Base-by-base conservation (phyloP, 2,329 filamentous ascomycete species). In the Aspergillus ochraceus region DNA sequence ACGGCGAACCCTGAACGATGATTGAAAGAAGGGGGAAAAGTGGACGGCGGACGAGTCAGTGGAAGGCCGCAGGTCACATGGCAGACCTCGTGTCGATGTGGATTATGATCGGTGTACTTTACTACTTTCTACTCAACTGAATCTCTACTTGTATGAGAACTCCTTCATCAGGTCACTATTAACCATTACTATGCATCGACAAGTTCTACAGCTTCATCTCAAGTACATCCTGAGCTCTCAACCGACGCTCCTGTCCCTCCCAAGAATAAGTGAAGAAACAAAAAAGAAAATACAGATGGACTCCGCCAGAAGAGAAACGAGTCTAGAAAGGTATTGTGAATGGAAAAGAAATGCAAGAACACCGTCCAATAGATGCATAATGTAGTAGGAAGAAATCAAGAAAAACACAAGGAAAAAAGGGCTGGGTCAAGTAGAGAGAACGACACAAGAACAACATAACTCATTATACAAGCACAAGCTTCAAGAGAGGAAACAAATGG, bases 361-460 rank as follows among this genome's bases (percentile, higher is more conserved):
- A 60, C 64, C 64, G 60, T 61, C 60, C 63, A 62, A 61, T 60
- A 55, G 60, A 64, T 61, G 55, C 54, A 59, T 24, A 50, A 55
- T 49, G 30, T 60, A 49, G 45, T 57, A 55, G 55, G 49, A 55
- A 26, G 11, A 36, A 57, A 57, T 55, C 52, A 55, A 57, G 36
- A n/a, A 56, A 59, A 55, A 54, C 60, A 54, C 24, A 58, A 55
- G 60, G 54, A 64, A 56, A 62, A 49, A 45, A 53, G 47, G 46
- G 45, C 52, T 59, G 60, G 36, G 19, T 39, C 47, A 62, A 63
- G 47, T 55, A 58, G 24, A 53, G 51, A 51, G 52, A 64, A 58
- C 60, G 50, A 49, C 51, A 58, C 10, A 24, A 9, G 20, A 42
- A 53, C 8, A 42, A 22, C 29, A 30, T 36, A 47, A 26, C 39